Conservation (phyloP, 345 rosid species). For the Angophora floribunda region DNA sequence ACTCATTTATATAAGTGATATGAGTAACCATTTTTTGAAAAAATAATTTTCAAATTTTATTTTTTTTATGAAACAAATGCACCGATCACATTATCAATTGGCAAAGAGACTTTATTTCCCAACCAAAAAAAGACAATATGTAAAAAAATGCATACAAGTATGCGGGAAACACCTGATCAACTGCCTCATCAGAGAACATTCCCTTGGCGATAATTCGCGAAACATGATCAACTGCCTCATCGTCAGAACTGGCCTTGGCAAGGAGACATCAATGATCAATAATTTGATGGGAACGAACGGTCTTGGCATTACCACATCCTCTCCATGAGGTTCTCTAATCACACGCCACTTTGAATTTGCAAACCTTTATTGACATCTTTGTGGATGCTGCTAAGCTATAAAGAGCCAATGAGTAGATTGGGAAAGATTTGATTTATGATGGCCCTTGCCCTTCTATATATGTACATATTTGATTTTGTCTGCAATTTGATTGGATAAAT, state of each 20-base stretch:
- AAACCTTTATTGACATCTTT: neutral
- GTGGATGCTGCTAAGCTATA: neutral
- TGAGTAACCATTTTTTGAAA: fast-evolving
- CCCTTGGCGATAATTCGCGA: too few species aligned
- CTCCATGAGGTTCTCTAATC: neutral
- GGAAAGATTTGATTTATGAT: neutral
- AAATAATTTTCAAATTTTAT: fast-evolving
- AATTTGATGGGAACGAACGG: neutral
- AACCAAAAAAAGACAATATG: too few species aligned
- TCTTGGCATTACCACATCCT: neutral
- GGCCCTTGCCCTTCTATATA: too few species aligned
- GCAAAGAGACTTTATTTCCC: too few species aligned
- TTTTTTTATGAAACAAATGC: fast-evolving
- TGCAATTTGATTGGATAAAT: fast-evolving
- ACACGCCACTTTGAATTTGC: neutral
- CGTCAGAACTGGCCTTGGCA: too few species aligned
- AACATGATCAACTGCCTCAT: too few species aligned
- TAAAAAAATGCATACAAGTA: too few species aligned
- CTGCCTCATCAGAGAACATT: too few species aligned
- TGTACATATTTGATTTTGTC: fast-evolving
- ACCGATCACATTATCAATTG: too few species aligned
- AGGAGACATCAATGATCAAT: neutral
- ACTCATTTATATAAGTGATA: too few species aligned
- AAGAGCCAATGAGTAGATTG: neutral
- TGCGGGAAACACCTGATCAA: too few species aligned